Percentiles rank a stretch among this genome's conserved stretches.
Conservation (phyloP, 208 protist species). For the Phytomonas sp. region DNA sequence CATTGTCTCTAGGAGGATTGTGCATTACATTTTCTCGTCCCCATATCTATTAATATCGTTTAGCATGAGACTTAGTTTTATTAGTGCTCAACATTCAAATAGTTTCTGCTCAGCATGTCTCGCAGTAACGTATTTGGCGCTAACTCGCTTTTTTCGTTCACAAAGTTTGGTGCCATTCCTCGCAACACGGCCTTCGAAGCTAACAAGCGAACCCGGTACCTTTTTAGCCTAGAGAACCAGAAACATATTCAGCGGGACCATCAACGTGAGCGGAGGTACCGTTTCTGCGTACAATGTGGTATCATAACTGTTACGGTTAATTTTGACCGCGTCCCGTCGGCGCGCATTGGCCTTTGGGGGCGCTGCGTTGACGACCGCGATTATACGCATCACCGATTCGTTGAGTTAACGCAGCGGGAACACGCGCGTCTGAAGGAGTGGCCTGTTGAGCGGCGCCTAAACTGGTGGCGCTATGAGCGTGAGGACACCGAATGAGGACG, state of each 20-base stretch:
- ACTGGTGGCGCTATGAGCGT: conserved; percentile 78
- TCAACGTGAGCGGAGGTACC: conserved; percentile 66
- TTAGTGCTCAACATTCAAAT: neutral
- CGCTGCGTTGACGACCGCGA: conserved; percentile 71
- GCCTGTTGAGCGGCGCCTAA: conserved; percentile 59
- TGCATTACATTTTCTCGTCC: neutral
- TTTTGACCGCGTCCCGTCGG: conserved; percentile 73
- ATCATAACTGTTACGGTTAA: conserved; percentile 84
- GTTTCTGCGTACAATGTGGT: conserved; percentile 73
- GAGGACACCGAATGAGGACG: conserved; percentile 1
- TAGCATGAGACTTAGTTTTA: neutral
- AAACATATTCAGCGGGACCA: conserved; percentile 66
- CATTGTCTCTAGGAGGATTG: neutral
- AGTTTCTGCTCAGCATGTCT: conserved; percentile 37
- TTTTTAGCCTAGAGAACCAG: conserved; percentile 77
- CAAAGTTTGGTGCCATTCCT: conserved; percentile 69
- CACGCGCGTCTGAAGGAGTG: conserved; percentile 66
- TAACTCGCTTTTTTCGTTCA: conserved; percentile 77
- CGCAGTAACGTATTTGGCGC: conserved; percentile 71
- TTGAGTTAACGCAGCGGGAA: conserved; percentile 60
- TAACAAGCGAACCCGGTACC: conserved; percentile 71
- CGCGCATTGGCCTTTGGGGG: conserved; percentile 78
- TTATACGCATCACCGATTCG: conserved; percentile 82
- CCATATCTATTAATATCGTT: neutral
- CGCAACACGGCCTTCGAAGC: conserved; percentile 29